Percentiles rank a stretch among this genome's conserved stretches.
phyloP scores from a whole-genome alignment of 306 rosid species.

The Ceratonia siliqua region DNA sequence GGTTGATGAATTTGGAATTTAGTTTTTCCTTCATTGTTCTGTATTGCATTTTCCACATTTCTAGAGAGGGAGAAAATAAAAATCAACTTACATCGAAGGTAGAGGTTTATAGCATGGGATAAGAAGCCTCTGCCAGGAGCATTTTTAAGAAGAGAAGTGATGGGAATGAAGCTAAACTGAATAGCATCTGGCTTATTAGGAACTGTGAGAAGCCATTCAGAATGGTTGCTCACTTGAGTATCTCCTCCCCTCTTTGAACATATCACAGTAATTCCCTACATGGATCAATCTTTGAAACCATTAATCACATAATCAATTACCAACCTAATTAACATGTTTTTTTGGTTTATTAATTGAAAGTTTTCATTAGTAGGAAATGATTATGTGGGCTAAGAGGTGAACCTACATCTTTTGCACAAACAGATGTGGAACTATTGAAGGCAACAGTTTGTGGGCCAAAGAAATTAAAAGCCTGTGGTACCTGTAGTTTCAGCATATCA shows the following conservation, averaged over 20 bases:
- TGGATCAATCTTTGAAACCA: constrained; percentile 13
- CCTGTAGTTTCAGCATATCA: constrained; percentile 45
- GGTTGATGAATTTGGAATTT: neutral
- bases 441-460: constrained; percentile 61
- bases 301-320: neutral
- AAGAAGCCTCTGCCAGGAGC: constrained; percentile 83
- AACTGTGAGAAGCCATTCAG: constrained; percentile 86
- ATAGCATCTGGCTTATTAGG: constrained; percentile 64
- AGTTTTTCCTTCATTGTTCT: neutral
- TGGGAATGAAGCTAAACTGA: constrained; percentile 71
- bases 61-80: neutral
- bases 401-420: constrained; percentile 78
- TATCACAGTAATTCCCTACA: constrained; percentile 82
- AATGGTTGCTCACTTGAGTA: constrained; percentile 54
- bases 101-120: constrained; percentile 90
- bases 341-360: neutral
- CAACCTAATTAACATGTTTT: neutral
- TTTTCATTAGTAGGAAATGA: neutral
- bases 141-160: constrained; percentile 79
- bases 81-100: constrained; percentile 76
- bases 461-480: constrained; percentile 74
- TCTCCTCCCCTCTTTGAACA: constrained; percentile 80
- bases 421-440: constrained; percentile 48
- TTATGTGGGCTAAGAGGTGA: neutral
- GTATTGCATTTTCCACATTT: neutral